Evolutionary conservation across 2,329 filamentous ascomycete genomes (phyloP).

Genomic region (Xylariaceae sp.): DNA sequence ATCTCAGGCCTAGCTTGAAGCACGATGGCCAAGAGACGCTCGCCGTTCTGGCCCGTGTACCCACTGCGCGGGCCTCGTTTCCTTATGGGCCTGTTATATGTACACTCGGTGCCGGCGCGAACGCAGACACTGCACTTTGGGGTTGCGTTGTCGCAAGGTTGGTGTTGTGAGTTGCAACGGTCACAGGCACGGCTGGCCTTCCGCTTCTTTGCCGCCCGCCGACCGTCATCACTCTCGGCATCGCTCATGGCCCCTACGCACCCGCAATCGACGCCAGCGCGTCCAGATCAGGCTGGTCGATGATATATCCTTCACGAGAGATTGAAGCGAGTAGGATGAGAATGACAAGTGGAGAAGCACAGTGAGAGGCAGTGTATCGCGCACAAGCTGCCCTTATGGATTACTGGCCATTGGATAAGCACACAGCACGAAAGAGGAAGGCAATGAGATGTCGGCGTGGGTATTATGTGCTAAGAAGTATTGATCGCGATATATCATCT

Average conservation of each 20-base stretch:
- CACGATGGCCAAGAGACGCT: constrained; percentile 31
- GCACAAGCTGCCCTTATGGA: too few species aligned
- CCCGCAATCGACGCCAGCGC: too few species aligned
- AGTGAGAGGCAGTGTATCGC: too few species aligned
- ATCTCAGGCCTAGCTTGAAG: constrained; percentile 31
- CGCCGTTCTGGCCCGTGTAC: constrained; percentile 33
- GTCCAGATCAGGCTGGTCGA: too few species aligned
- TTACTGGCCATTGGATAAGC: too few species aligned
- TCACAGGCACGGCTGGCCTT: constrained; percentile 38
- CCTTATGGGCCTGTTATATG: constrained; percentile 32
- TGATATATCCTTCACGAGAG: too few species aligned
- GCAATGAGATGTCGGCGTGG: too few species aligned
- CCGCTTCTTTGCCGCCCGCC: constrained; percentile 33
- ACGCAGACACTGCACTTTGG: constrained; percentile 45
- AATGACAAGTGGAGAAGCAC: too few species aligned
- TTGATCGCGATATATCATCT: too few species aligned
- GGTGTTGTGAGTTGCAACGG: constrained; percentile 45
- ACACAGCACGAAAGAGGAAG: too few species aligned
- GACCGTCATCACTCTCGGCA: constrained; percentile 32
- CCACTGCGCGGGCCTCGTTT: constrained; percentile 32
- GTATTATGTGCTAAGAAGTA: too few species aligned
- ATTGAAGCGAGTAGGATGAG: too few species aligned
- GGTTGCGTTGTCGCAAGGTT: constrained; percentile 44
- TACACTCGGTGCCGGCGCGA: constrained; percentile 32
- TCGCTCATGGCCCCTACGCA: constrained; percentile 30